Base-by-base conservation (phyloP, 1,284 basidiomycete species). In the Schizophyllum amplum region DNA sequence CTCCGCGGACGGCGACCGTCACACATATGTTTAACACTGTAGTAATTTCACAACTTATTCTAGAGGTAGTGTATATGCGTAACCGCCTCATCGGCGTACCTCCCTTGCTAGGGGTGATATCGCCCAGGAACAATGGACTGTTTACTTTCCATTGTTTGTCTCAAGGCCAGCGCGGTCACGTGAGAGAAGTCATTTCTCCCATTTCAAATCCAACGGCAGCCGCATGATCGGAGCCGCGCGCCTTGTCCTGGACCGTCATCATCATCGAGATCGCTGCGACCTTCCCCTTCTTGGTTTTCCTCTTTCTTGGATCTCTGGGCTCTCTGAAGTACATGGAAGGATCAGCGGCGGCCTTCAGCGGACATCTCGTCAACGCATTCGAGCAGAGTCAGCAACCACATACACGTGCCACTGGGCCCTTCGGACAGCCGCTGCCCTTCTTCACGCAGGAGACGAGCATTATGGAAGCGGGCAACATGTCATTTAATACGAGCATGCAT, bases 401-500 rank as follows among this genome's bases (percentile, higher is more conserved):
- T 13, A 23, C 51, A 24, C 20, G 51, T 9, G 24, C 25, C n/a
- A 22, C 21, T 17, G 26, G 51, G 2, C 51, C 51, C 13, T 24
- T 33, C 25, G 24, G 51, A 9, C 51, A 25, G 17, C 51, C 51
- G 15, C 48, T 22, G 13, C 48, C 21, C 48, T 22, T 24, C 51
- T 24, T 21, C 6, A 9, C 24, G 6, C 9, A 15, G 4, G 13
- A 20, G 26, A 13, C 55, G 52, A 59, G 57, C 5, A 56, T 62
- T 7, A 54, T 50, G 47, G 57, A 53, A 13, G 58, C 59, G 51
- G 61, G 61, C 24, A 57, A 56, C 6, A 53, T 62, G 17, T 60
- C 58, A 23, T 62, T 62, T 47, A 52, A 56, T 46, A 51, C 57
- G 21, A 53, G 24, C 15, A 57, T 59, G 59, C 61, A 62, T 42